Percentiles rank a stretch among this genome's conserved stretches.
Conservation (phyloP, 2,329 filamentous ascomycete genomes). For the Alternaria burnsii region DNA sequence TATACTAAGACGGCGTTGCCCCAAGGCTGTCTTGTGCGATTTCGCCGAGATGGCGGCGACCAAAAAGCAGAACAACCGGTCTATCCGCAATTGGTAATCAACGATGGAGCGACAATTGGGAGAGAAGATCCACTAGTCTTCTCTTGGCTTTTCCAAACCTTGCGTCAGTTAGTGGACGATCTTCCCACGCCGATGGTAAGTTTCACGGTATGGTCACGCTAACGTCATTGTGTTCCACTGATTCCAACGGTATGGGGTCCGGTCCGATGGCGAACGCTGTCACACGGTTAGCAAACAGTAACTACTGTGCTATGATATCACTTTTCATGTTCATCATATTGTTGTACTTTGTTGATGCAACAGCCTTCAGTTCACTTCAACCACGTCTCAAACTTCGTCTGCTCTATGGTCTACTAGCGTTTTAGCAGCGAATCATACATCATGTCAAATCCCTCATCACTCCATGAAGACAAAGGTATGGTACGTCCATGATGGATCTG, state of each 20-base stretch:
- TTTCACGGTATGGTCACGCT: slow-evolving; percentile 8
- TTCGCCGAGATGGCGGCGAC: slow-evolving; percentile 5
- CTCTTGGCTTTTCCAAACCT: not conserved
- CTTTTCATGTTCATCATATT: not conserved
- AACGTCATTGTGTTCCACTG: slow-evolving; percentile 13
- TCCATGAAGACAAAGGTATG: slow-evolving; percentile 20
- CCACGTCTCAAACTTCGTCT: not conserved
- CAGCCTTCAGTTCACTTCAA: not conserved
- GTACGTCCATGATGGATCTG: not conserved
- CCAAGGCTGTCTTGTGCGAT: not conserved
- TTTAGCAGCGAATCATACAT: not conserved
- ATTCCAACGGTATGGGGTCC: slow-evolving; percentile 4
- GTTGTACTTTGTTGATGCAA: not conserved
- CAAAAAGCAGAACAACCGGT: not conserved
- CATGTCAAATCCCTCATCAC: slow-evolving; percentile 21
- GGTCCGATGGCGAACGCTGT: not conserved
- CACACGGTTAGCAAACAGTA: not conserved
- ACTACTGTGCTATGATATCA: slow-evolving; percentile 17
- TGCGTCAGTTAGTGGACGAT: not conserved
- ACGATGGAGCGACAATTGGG: not conserved
- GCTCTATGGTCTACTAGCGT: not conserved
- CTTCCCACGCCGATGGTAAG: not conserved
- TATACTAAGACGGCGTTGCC: not conserved
- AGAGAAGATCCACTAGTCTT: not conserved
- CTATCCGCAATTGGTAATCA: not conserved